Conservation (phyloP, 352 stramenopile species). For the Globisporangium nodosum region DNA sequence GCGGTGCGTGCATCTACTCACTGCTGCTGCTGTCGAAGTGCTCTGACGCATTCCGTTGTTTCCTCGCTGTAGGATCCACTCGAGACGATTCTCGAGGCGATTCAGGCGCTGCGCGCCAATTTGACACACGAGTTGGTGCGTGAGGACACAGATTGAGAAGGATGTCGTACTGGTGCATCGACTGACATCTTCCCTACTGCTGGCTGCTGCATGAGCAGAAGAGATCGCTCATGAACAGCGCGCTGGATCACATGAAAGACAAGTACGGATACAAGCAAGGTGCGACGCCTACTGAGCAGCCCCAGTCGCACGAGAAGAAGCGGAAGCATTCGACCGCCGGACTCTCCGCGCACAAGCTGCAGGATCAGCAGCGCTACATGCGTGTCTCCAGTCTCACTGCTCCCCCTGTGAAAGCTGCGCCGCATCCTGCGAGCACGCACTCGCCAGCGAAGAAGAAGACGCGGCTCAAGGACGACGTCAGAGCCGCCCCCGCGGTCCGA, state of each 20-base stretch:
- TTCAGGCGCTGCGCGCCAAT: slow-evolving; percentile 28
- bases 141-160: neutral
- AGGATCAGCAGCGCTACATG: slow-evolving; percentile 17
- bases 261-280: slow-evolving; percentile 21
- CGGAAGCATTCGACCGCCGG: neutral
- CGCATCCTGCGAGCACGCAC: slow-evolving; percentile 3
- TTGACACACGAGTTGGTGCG: slow-evolving; percentile 38
- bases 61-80: slow-evolving; percentile 26
- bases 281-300: slow-evolving; percentile 2
- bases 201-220: slow-evolving; percentile 10
- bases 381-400: neutral
- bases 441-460: slow-evolving; percentile 29
- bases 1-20: slow-evolving; percentile 12
- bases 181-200: neutral
- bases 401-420: neutral
- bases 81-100: slow-evolving; percentile 30
- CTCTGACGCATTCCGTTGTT: neutral
- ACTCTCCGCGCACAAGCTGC: neutral
- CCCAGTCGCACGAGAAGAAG: neutral
- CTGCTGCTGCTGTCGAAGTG: neutral
- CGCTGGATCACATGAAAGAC: slow-evolving; percentile 29
- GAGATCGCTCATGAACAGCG: slow-evolving; percentile 29
- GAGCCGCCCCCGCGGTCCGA: slow-evolving; percentile 22
- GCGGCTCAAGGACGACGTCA: slow-evolving; percentile 37
- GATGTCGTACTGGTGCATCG: neutral